A percentile compares a stretch with the other conserved stretches of the same genome.
phyloP scores from a whole-genome alignment of 140 eudicot species.

The Oenanthe javanica region DNA sequence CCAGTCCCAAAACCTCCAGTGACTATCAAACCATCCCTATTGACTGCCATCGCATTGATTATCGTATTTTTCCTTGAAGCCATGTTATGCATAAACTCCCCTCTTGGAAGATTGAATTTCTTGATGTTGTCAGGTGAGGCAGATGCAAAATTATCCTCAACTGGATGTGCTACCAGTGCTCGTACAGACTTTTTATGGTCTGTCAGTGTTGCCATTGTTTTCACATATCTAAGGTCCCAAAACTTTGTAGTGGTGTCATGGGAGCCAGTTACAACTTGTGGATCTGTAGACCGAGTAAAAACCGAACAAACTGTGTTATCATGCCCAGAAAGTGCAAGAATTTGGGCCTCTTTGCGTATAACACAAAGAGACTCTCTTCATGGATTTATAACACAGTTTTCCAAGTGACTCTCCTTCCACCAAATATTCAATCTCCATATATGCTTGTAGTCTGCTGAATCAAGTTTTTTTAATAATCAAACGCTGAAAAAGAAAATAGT shows the following conservation, averaged over 20 bases:
- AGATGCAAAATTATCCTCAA: slow-evolving; percentile 83
- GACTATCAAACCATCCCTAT: slow-evolving; percentile 51
- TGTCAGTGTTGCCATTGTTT: slow-evolving; percentile 78
- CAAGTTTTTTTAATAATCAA: too few species aligned
- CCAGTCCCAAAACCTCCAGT: too few species aligned
- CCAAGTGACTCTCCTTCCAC: too few species aligned
- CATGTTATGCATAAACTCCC: slow-evolving; percentile 93
- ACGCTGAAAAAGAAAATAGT: too few species aligned
- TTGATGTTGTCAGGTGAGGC: slow-evolving; percentile 95
- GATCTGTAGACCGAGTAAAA: slow-evolving; percentile 27
- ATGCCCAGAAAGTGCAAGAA: slow-evolving; percentile 79
- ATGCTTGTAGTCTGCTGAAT: too few species aligned
- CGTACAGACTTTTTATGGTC: slow-evolving; percentile 94
- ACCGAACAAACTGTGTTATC: slow-evolving; percentile 91
- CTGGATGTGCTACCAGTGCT: slow-evolving; percentile 90
- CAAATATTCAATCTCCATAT: too few species aligned
- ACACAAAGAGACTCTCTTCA: too few species aligned
- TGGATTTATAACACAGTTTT: too few species aligned
- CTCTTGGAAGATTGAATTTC: slow-evolving; percentile 85
- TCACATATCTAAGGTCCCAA: slow-evolving; percentile 95
- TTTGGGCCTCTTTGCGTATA: slow-evolving; percentile 66
- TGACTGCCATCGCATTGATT: slow-evolving; percentile 77
- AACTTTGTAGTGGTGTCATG: slow-evolving; percentile 91
- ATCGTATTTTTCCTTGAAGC: slow-evolving; percentile 81
- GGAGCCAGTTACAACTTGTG: slow-evolving; percentile 96